Conservation (phyloP, 1,284 basidiomycete genomes). For the Cryptococcus sp. region DNA sequence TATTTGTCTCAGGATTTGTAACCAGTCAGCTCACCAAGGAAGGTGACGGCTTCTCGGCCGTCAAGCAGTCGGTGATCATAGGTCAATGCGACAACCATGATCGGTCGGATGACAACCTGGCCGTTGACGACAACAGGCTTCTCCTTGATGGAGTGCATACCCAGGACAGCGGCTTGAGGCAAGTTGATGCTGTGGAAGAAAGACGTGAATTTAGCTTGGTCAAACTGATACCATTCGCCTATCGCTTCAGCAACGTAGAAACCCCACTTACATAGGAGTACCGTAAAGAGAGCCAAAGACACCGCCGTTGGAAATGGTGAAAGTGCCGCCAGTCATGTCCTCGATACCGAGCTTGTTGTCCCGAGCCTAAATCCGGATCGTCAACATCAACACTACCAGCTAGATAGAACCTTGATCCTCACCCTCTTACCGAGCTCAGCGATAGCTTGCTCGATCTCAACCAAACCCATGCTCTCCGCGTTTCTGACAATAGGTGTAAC, state of each 20-base stretch:
- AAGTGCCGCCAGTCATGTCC: conserved; percentile 94
- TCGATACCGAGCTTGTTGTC: conserved; percentile 94
- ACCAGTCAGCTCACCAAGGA: conserved; percentile 72
- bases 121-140: conserved; percentile 89
- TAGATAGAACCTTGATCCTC: conserved; percentile 1
- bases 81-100: conserved; percentile 93
- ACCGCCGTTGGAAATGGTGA: conserved; percentile 99
- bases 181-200: conserved; percentile 70
- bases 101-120: conserved; percentile 84
- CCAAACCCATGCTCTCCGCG: conserved; percentile 79
- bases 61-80: conserved; percentile 97
- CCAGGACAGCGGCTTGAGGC: conserved; percentile 91
- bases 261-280: conserved; percentile 68
- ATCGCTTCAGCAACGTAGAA: neutral
- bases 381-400: neutral
- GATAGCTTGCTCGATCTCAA: conserved; percentile 93
- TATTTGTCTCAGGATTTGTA: neutral
- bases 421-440: conserved; percentile 87
- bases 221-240: neutral
- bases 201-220: conserved; percentile 12
- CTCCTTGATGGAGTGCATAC: conserved; percentile 98
- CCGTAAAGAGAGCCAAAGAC: conserved; percentile 97
- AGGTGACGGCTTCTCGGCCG: conserved; percentile 93
- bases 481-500: conserved; percentile 96
- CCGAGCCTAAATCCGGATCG: conserved; percentile 62